Base-by-base conservation (phyloP, 768 basidiomycete species). In the Lactarius evosmus region DNA sequence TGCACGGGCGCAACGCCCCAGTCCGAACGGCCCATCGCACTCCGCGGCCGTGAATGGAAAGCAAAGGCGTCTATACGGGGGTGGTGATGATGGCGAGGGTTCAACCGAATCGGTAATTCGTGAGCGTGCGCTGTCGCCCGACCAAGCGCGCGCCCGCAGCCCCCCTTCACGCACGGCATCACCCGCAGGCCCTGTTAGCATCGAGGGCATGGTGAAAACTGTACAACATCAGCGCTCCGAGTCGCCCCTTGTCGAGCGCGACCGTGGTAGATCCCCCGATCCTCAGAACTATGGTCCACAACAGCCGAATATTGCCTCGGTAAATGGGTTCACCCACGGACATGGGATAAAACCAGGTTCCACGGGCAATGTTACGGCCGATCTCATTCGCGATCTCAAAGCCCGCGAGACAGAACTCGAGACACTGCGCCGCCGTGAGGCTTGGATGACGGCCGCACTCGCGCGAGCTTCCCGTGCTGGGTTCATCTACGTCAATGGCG, bases 391-490 rank as follows among this genome's bases (percentile, higher is more conserved):
- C 44, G 93, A 95, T 69, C 76, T 95, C 65, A 93, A 90, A 74
- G 81, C 82, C 38, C 93, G 89, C 73, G 94, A 95, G 67, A 78
- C 79, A 40, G 94, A 96, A 73, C 72, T 97, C 52, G 92, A 93
- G 67, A 78, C 78, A 52, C 75, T 89, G 67, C 87, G 85, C 80
- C 84, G 84, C 71, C 84, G 91, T 68, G 87, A 93, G 78, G 77
- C 78, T 38, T 97, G 96, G 89, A 87, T 98, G 86, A 87, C 85
- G 72, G 85, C 86, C 52, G 88, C 91, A 1, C 75, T 99, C 53
- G 76, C 78, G 5, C 83, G 87, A 70, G 96, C 96, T 0, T 80
- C 83, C 29, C 83, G 85, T 57, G 79, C 87, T 57, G 96, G 96
- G 4, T 98, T 89, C 74, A 78, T 90, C 19, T 83, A 86, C 68